Percentiles rank a stretch among this genome's conserved stretches.
Conservation (phyloP, 2,329 filamentous ascomycete genomes). For the Calonectria crousiana region DNA sequence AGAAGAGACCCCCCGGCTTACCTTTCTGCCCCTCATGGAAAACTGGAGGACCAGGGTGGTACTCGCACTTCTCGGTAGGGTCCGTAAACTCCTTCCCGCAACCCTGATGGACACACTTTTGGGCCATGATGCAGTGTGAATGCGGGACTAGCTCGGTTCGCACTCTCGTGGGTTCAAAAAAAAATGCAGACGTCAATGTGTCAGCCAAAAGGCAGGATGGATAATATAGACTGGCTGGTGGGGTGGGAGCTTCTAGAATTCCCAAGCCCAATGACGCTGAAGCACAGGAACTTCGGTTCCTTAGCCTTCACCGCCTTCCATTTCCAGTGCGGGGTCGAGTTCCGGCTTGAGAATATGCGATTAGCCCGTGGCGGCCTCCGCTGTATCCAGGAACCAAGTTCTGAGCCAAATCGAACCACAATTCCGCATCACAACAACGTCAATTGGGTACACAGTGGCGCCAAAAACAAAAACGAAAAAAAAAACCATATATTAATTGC, state of each 20-base stretch:
- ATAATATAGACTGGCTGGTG: slow-evolving; percentile 36
- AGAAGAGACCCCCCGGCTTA: slow-evolving; percentile 54
- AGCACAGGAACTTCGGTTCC: slow-evolving; percentile 24
- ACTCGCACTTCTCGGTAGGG: slow-evolving; percentile 84
- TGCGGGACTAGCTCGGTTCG: slow-evolving; percentile 15
- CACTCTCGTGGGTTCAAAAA: slow-evolving; percentile 12
- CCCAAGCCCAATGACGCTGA: slow-evolving; percentile 42
- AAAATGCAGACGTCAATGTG: slow-evolving; percentile 14
- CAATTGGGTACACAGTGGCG: neutral
- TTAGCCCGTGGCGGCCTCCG: slow-evolving; percentile 22
- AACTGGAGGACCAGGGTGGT: slow-evolving; percentile 92
- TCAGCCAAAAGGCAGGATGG: slow-evolving; percentile 19
- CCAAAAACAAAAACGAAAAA: too few relatives aligned
- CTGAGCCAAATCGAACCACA: slow-evolving; percentile 26
- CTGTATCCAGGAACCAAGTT: neutral
- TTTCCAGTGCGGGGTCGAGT: slow-evolving; percentile 46
- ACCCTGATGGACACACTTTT: slow-evolving; percentile 96
- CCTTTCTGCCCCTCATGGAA: slow-evolving; percentile 99
- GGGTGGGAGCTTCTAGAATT: slow-evolving; percentile 58
- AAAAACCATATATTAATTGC: neutral
- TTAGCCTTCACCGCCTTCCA: slow-evolving; percentile 51
- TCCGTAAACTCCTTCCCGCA: slow-evolving; percentile 92
- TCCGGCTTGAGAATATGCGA: slow-evolving; percentile 13
- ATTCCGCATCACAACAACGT: neutral
- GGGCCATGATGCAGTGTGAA: slow-evolving; percentile 64